A percentile compares a stretch with the other conserved stretches of the same genome.
Evolutionary conservation across 2,329 filamentous ascomycete genomes (phyloP).

Genomic region (Botrytis hyacinthi): DNA sequence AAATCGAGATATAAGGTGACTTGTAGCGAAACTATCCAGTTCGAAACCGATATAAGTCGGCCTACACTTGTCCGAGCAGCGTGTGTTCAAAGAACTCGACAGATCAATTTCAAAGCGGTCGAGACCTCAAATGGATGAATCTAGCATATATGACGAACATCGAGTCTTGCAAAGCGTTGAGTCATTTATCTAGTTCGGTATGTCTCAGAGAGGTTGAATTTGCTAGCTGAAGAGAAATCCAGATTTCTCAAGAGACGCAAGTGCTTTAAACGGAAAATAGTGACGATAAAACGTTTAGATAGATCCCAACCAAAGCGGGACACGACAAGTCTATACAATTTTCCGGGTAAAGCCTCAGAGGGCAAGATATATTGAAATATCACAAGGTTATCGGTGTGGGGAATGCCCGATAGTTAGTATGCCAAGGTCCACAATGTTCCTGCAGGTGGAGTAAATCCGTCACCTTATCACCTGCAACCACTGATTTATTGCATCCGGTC

Average conservation of each 20-base stretch:
- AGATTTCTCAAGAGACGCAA: slow-evolving; percentile 40
- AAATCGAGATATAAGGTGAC: neutral
- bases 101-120: neutral
- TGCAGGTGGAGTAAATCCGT: slow-evolving; percentile 35
- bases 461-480: slow-evolving; percentile 36
- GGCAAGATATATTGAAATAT: slow-evolving; percentile 20
- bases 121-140: slow-evolving; percentile 2
- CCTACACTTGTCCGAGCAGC: neutral
- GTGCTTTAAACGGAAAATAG: neutral
- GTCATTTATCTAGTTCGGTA: neutral
- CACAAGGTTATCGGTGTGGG: slow-evolving; percentile 29
- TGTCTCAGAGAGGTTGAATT: neutral
- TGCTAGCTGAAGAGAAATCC: slow-evolving; percentile 39
- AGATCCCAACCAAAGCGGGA: slow-evolving; percentile 17
- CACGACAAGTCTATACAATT: slow-evolving; percentile 24
- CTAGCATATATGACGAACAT: slow-evolving; percentile 7
- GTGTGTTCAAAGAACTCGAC: slow-evolving; percentile 6
- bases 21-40: neutral
- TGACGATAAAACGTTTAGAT: neutral
- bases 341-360: slow-evolving; percentile 26
- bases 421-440: slow-evolving; percentile 29
- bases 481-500: slow-evolving; percentile 33
- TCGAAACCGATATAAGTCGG: neutral
- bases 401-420: slow-evolving; percentile 21
- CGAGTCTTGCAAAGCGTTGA: slow-evolving; percentile 8